Evolutionary conservation across 768 basidiomycete genomes (phyloP).

Genomic region (Tricholoma furcatifolium): DNA sequence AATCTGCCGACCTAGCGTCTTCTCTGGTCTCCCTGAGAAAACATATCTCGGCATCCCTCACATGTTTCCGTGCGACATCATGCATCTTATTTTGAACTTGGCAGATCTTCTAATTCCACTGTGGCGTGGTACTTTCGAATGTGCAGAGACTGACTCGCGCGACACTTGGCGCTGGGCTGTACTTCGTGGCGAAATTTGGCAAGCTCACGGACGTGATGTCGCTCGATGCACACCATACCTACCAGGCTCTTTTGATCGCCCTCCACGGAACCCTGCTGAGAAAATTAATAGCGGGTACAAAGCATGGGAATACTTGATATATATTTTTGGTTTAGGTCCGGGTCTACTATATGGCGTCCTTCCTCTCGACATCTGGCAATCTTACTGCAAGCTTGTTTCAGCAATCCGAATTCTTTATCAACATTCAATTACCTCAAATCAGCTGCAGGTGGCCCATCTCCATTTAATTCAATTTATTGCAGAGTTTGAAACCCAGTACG

Average conservation of each 20-base stretch:
- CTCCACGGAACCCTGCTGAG: too few species aligned
- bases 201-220: too few species aligned
- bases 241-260: too few species aligned
- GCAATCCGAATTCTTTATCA: slow-evolving; percentile 12
- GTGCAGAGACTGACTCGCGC: slow-evolving; percentile 6
- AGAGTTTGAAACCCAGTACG: slow-evolving; percentile 36
- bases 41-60: slow-evolving; percentile 18
- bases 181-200: slow-evolving; percentile 3
- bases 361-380: slow-evolving; percentile 5
- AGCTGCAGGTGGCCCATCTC: slow-evolving; percentile 1
- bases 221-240: too few species aligned
- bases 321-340: slow-evolving; percentile 13
- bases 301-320: too few species aligned
- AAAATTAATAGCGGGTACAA: too few species aligned
- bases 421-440: neutral
- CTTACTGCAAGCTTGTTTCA: slow-evolving; percentile 13
- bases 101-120: slow-evolving; percentile 24
- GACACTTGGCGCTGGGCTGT: slow-evolving; percentile 22
- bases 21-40: neutral
- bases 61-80: slow-evolving; percentile 25
- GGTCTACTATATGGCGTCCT: slow-evolving; percentile 12
- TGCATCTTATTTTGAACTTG: slow-evolving; percentile 34
- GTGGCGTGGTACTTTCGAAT: slow-evolving; percentile 21
- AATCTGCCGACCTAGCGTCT: neutral
- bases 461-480: slow-evolving; percentile 25